Conservation (phyloP, 169 alveolate species). For the Haemoproteus tartakovskyi region DNA sequence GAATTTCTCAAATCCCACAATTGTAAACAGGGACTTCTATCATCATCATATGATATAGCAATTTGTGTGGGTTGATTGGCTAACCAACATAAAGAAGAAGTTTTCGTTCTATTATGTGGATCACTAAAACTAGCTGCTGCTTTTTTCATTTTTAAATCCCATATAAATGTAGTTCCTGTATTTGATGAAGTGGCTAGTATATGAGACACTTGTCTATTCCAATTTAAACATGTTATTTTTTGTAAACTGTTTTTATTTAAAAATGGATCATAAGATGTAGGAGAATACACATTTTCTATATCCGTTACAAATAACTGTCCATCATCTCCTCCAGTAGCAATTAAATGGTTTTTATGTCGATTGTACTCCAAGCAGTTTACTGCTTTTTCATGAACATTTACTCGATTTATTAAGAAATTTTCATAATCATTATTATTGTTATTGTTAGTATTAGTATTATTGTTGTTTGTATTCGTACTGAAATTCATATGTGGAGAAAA, state of each 20-base stretch:
- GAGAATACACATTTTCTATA: slow-evolving; percentile 58
- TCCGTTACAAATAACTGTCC: slow-evolving; percentile 71
- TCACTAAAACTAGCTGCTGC: slow-evolving; percentile 84
- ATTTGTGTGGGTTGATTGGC: slow-evolving; percentile 84
- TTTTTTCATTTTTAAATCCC: slow-evolving; percentile 83
- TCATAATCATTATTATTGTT: slow-evolving; percentile 3
- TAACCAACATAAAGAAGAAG: slow-evolving; percentile 82
- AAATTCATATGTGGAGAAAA: no score
- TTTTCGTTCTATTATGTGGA: slow-evolving; percentile 80
- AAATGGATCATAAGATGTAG: slow-evolving; percentile 63
- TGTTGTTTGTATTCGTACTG: no score
- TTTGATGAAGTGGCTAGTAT: slow-evolving; percentile 83
- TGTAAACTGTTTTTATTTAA: slow-evolving; percentile 69
- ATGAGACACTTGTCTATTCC: slow-evolving; percentile 82
- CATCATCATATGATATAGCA: slow-evolving; percentile 82
- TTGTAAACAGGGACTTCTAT: slow-evolving; percentile 82
- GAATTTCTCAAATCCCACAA: slow-evolving; percentile 85
- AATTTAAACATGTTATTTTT: slow-evolving; percentile 69
- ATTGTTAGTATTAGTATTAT: no score
- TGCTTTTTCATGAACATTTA: slow-evolving; percentile 51
- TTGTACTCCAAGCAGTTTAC: slow-evolving; percentile 70
- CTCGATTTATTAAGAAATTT: slow-evolving; percentile 41
- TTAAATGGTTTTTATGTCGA: slow-evolving; percentile 61
- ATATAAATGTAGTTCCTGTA: slow-evolving; percentile 77
- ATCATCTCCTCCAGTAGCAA: slow-evolving; percentile 75